These are phyloP conservation scores for Colletotrichum euphorbiae DNA, from an alignment of 2,329 filamentous ascomycete species.

Conservation along the genomic window DNA sequence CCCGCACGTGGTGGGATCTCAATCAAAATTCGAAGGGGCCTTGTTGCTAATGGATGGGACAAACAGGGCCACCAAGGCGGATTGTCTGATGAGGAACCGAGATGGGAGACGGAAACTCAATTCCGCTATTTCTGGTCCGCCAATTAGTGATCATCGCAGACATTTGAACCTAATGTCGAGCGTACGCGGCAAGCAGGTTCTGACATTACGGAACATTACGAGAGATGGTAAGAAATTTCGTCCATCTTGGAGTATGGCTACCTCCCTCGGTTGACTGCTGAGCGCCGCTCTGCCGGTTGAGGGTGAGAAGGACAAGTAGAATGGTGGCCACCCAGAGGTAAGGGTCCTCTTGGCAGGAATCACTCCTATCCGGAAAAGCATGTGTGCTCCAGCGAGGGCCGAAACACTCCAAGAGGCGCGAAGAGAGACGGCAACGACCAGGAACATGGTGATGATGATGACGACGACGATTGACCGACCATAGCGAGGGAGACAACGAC, in stretches of 20 bases:
- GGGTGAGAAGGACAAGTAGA: background rate
- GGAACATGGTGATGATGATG: background rate
- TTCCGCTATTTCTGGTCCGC: slow-evolving; percentile 21
- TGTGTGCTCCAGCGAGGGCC: too few species aligned
- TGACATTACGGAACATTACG: background rate
- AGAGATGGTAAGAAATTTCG: background rate
- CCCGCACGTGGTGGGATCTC: background rate
- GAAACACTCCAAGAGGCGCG: too few species aligned
- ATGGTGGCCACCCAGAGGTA: slow-evolving; percentile 20
- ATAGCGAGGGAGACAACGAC: background rate
- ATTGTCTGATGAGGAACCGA: slow-evolving; percentile 29
- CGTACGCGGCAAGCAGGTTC: background rate
- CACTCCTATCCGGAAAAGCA: too few species aligned
- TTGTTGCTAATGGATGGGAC: slow-evolving; percentile 14
- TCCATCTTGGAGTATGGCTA: background rate
- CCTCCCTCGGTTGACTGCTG: slow-evolving; percentile 6
- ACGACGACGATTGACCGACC: background rate
- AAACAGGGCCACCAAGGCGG: slow-evolving; percentile 23
- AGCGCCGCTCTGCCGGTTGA: slow-evolving; percentile 3
- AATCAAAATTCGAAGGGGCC: slow-evolving; percentile 3
- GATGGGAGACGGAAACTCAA: slow-evolving; percentile 17
- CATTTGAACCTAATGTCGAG: background rate
- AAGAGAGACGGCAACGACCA: too few species aligned
- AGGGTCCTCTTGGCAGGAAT: background rate
- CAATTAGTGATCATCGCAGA: slow-evolving; percentile 1